phyloP scores from a whole-genome alignment of 192 early-diverging fungal species.

The Coemansia umbellata region DNA sequence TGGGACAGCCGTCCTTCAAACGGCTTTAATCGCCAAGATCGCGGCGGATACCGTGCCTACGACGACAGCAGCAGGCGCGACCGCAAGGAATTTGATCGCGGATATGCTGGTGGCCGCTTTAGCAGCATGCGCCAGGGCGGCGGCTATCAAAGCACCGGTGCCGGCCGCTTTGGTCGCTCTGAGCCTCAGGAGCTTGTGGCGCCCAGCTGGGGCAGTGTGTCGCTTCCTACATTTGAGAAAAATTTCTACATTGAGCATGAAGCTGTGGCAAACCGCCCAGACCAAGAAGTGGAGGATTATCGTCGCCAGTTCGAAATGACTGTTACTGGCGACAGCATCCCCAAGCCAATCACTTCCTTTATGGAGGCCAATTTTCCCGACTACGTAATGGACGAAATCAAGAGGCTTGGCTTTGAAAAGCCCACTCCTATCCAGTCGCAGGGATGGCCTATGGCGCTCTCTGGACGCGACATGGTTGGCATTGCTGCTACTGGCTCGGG shows the following conservation, averaged over 20 bases:
- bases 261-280: constrained; percentile 61
- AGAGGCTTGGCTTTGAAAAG: constrained; percentile 74
- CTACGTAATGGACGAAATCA: constrained; percentile 87
- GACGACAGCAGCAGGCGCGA: constrained; percentile 62
- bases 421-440: constrained; percentile 96
- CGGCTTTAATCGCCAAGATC: constrained; percentile 32
- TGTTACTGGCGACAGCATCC: constrained; percentile 76
- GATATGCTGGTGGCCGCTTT: constrained; percentile 23
- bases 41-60: constrained; percentile 60
- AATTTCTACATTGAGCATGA: constrained; percentile 94
- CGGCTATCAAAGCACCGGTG: constrained; percentile 13
- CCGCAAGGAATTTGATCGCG: constrained; percentile 54
- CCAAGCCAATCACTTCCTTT: constrained; percentile 86
- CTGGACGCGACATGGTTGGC: constrained; percentile 90
- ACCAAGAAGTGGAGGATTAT: constrained; percentile 74
- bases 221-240: constrained; percentile 85
- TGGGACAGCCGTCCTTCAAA: constrained; percentile 20
- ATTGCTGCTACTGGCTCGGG: constrained; percentile 85
- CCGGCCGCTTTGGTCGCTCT: constrained; percentile 22
- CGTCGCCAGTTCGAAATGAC: constrained; percentile 78
- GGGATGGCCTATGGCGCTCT: constrained; percentile 98
- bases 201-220: constrained; percentile 64
- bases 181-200: constrained; percentile 43
- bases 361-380: constrained; percentile 88
- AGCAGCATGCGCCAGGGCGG: constrained; percentile 9